Evolutionary conservation across 1,139 yeast genomes (phyloP), one percentile per base, ranked within the genome.

Genomic region (Groenewaldozyma sp.): DNA sequence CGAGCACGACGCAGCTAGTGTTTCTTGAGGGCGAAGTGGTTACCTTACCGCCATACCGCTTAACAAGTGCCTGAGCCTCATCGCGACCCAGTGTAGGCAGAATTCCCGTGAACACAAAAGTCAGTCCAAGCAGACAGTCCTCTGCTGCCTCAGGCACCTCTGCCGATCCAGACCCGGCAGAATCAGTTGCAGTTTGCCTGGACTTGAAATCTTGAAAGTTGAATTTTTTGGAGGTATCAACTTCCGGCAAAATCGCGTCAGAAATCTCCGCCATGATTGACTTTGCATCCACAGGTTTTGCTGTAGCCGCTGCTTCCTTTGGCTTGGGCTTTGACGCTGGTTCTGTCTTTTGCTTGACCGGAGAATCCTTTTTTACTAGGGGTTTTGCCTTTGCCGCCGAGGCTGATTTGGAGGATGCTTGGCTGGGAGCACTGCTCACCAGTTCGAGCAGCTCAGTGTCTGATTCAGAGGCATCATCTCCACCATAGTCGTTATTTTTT

Each of bases 91-190:
- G 62, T 21, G 74, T 74, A 1, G 96, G 95, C 45, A 91, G 60
- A 3, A 78, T 76, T 26, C 99, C 99, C 0, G 98, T 91, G 55
- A 93, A 91, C 0, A 93, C 97, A 49, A 91, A 82, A 0, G 94
- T 86, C 36, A 91, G 63, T 0, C 98, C 98, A 1, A 79, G 69
- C 31, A 88, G 63, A 62, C 97, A 88, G 56, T 86, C 78, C 2
- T 87, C 82, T 17, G 78, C 72, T 0, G 95, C 95, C 47, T 72
- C 77, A 0, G 95, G 94, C 16, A 81, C 63, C 11, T 70, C 74
- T 31, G 53, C 37, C 56, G 59, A 26, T 6, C 32, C 42, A 16
- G 21, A 37, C 7, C 34, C 28, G 7, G 37, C 38, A 13, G 39
- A 22, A 13, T 37, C 29, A 16, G 32, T 36, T 5, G 26, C 37